phyloP scores from a whole-genome alignment of 768 basidiomycete species.

The Amanita jacksonii region DNA sequence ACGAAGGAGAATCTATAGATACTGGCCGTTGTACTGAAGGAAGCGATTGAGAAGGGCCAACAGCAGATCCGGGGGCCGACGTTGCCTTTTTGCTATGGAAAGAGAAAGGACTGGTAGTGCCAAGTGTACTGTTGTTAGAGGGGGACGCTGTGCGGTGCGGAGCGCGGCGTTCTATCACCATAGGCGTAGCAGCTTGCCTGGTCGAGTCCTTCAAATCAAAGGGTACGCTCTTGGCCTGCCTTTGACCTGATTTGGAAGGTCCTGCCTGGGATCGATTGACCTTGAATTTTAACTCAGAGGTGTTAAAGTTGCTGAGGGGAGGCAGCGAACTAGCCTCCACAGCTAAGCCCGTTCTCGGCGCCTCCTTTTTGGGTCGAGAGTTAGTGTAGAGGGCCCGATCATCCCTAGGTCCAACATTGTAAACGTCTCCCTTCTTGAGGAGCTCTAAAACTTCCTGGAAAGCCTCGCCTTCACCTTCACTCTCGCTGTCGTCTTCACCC shows the following conservation, averaged over 20 bases:
- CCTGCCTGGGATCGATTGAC: slow-evolving; percentile 26
- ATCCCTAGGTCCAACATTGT: slow-evolving; percentile 43
- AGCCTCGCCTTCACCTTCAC: slow-evolving; percentile 42
- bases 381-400: slow-evolving; percentile 19
- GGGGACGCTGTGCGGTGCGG: too few relatives aligned
- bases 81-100: too few relatives aligned
- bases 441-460: slow-evolving; percentile 44
- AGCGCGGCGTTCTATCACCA: slow-evolving; percentile 12
- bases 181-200: slow-evolving; percentile 6
- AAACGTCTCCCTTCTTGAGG: slow-evolving; percentile 38
- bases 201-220: not conserved
- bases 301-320: slow-evolving; percentile 12
- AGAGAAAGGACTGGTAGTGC: too few relatives aligned
- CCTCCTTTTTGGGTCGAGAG: slow-evolving; percentile 11
- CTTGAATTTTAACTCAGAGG: slow-evolving; percentile 38
- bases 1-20: slow-evolving; percentile 15
- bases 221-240: slow-evolving; percentile 3
- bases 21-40: not conserved
- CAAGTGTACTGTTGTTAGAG: too few relatives aligned
- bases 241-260: slow-evolving; percentile 9
- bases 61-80: too few relatives aligned
- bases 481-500: slow-evolving; percentile 46
- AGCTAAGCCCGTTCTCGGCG: not conserved
- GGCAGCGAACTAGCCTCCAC: too few relatives aligned
- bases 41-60: not conserved